These are phyloP conservation scores for Oryza nivara DNA, from an alignment of 176 grass and related monocot genomes.

Conservation along the genomic window DNA sequence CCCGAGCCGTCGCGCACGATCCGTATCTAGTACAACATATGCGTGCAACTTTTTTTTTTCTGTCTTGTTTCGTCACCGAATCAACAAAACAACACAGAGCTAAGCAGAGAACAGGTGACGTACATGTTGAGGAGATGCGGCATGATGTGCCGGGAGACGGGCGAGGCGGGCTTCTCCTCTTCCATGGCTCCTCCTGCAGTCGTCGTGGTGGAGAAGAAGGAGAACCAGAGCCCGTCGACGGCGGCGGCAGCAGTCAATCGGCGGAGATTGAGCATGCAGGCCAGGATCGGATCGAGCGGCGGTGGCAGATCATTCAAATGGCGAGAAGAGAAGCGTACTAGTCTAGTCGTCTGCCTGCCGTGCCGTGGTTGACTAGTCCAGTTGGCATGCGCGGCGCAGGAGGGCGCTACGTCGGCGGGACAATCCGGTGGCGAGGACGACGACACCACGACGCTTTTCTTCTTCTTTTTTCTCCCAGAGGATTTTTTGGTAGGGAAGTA, in stretches of 20 bases:
- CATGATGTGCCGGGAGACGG: slow-evolving; percentile 35
- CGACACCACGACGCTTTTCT: too few species aligned
- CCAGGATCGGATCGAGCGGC: neutral
- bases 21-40: slow-evolving; percentile 36
- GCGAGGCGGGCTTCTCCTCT: neutral
- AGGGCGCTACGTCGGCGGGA: slow-evolving; percentile 24
- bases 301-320: neutral
- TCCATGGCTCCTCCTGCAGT: neutral
- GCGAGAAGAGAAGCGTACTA: too few species aligned
- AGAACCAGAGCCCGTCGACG: neutral
- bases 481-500: too few species aligned
- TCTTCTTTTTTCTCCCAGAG: too few species aligned
- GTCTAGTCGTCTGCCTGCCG: too few species aligned
- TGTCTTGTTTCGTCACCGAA: neutral
- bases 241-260: neutral
- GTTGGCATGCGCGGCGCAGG: neutral
- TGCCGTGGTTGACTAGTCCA: neutral
- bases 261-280: neutral
- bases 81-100: neutral
- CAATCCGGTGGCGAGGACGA: neutral
- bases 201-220: neutral
- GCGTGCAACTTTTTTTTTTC: too few species aligned
- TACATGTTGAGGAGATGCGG: slow-evolving; percentile 59
- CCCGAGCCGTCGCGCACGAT: slow-evolving; percentile 40
- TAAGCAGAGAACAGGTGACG: too few species aligned